A percentile compares a stretch with the other conserved stretches of the same genome.
Evolutionary conservation across 2,329 filamentous ascomycete species (phyloP).

Genomic region (Apiospora malaysiana): DNA sequence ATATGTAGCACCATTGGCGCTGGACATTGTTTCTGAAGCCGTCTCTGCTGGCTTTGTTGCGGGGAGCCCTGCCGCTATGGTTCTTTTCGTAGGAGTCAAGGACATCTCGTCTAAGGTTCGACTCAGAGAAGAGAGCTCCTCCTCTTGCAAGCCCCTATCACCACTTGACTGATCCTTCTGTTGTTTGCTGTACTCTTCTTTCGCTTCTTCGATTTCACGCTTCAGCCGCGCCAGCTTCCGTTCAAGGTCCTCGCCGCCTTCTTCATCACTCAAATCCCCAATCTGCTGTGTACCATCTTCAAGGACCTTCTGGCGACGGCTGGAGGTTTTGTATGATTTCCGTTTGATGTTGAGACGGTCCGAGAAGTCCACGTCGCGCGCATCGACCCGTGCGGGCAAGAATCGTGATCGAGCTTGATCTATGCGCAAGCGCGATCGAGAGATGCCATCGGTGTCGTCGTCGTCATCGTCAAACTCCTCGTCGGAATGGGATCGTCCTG

Average conservation of each 20-base stretch:
- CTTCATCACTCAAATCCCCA: slow-evolving; percentile 74
- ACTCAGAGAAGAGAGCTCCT: slow-evolving; percentile 72
- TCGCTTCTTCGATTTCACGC: slow-evolving; percentile 63
- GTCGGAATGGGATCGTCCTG: slow-evolving; percentile 63
- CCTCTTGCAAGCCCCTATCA: slow-evolving; percentile 49
- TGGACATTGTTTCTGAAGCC: slow-evolving; percentile 27
- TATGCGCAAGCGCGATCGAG: slow-evolving; percentile 76
- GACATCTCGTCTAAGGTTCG: slow-evolving; percentile 73
- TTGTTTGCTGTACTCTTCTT: slow-evolving; percentile 62
- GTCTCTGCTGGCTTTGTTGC: slow-evolving; percentile 32
- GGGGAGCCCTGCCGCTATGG: slow-evolving; percentile 28
- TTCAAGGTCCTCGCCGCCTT: slow-evolving; percentile 64
- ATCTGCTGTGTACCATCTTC: slow-evolving; percentile 70
- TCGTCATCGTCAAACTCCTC: slow-evolving; percentile 69
- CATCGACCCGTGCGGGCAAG: slow-evolving; percentile 75
- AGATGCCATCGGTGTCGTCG: slow-evolving; percentile 71
- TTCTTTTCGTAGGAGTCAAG: slow-evolving; percentile 29
- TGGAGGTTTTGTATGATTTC: slow-evolving; percentile 81
- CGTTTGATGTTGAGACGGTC: slow-evolving; percentile 84
- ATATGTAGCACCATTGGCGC: slow-evolving; percentile 56
- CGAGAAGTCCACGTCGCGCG: slow-evolving; percentile 83
- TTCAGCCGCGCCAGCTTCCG: slow-evolving; percentile 81
- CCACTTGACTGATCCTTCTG: slow-evolving; percentile 49
- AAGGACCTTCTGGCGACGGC: slow-evolving; percentile 66
- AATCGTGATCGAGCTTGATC: slow-evolving; percentile 83